phyloP scores from a whole-genome alignment of 177 flowering plant species.

The Vitis hybrid region DNA sequence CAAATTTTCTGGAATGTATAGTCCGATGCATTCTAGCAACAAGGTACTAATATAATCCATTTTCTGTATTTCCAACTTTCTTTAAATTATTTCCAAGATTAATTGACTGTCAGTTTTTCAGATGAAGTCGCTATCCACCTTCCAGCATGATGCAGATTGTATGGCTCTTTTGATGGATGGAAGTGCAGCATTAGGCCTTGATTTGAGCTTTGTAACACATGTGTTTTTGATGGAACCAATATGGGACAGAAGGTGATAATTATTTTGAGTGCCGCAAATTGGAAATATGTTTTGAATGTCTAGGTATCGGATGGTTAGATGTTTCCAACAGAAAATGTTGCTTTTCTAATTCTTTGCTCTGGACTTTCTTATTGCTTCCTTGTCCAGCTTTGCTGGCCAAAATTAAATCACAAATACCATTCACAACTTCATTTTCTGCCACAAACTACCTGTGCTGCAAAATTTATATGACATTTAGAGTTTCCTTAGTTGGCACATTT shows the following conservation, averaged over 20 bases:
- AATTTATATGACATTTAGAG: neutral
- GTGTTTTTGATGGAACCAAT: conserved; percentile 95
- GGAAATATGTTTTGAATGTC: too few relatives aligned
- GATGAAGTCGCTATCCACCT: conserved; percentile 71
- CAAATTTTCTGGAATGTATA: conserved; percentile 83
- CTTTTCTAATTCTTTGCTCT: too few relatives aligned
- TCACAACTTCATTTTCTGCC: neutral
- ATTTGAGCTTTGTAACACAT: conserved; percentile 90
- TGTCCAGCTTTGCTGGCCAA: neutral
- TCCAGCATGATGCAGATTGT: conserved; percentile 67
- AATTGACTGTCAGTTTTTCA: conserved; percentile 26
- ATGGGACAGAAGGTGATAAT: conserved; percentile 80
- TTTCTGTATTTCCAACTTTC: neutral
- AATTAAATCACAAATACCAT: neutral
- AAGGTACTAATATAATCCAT: conserved; percentile 49
- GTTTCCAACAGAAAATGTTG: too few relatives aligned
- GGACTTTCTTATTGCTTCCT: neutral
- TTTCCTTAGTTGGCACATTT: neutral
- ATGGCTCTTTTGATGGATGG: conserved; percentile 93
- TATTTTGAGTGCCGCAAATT: neutral
- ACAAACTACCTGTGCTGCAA: neutral
- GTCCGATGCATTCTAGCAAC: conserved; percentile 86
- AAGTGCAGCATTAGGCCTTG: conserved; percentile 94
- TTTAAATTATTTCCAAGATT: neutral
- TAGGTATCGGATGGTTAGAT: too few relatives aligned